phyloP scores from a whole-genome alignment of 2,329 filamentous ascomycete genomes.

The Fusarium newnesense region DNA sequence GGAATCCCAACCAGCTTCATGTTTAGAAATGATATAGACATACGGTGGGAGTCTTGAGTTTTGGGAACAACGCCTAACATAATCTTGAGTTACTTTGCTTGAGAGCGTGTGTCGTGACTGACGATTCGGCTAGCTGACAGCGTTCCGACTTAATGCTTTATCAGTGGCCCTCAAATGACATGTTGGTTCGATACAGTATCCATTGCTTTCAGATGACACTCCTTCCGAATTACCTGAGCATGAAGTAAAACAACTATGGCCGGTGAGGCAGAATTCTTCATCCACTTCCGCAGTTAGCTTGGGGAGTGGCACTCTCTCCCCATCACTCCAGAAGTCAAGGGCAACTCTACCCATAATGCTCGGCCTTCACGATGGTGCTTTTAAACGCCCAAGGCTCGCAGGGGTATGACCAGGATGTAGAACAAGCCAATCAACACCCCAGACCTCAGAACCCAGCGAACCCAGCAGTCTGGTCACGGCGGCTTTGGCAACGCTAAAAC shows the following conservation, averaged over 20 bases:
- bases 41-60: conserved; percentile 2
- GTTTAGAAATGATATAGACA: conserved; percentile 1
- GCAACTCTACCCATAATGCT: conserved; percentile 9
- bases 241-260: background rate
- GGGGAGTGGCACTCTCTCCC: conserved; percentile 15
- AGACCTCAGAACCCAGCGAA: conserved; percentile 40
- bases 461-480: conserved; percentile 51
- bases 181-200: conserved; percentile 18
- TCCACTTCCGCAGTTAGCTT: conserved; percentile 18
- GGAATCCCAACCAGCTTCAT: conserved; percentile 24
- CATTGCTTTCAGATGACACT: background rate
- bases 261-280: conserved; percentile 5
- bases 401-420: conserved; percentile 19
- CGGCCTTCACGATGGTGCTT: conserved; percentile 20
- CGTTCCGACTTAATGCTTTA: background rate
- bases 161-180: background rate
- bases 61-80: conserved; percentile 1
- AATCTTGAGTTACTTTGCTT: conserved; percentile 13
- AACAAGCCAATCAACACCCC: conserved; percentile 38
- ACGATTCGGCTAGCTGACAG: background rate
- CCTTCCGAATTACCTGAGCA: conserved; percentile 10
- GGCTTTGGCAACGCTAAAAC: conserved; percentile 46
- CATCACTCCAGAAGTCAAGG: conserved; percentile 3
- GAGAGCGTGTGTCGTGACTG: background rate
- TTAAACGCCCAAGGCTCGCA: conserved; percentile 34